Evolutionary conservation across 1,284 basidiomycete species (phyloP).

Genomic region (Trametes sp.): DNA sequence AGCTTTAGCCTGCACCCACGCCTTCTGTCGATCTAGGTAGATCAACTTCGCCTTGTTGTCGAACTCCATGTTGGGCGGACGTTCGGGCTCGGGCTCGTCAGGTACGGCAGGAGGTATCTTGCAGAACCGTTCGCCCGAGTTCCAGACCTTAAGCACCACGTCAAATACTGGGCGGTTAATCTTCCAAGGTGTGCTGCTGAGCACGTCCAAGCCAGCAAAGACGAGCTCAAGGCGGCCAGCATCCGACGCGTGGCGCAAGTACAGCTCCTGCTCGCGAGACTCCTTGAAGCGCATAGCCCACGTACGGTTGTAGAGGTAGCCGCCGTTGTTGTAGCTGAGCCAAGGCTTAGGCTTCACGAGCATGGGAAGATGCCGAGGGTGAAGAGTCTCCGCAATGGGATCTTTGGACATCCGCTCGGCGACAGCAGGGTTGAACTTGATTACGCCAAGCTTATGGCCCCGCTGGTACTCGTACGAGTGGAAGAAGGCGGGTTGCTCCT

Average conservation of each 20-base stretch:
- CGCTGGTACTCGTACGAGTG: conserved; percentile 95
- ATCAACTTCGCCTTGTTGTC: conserved; percentile 73
- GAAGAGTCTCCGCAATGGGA: conserved; percentile 77
- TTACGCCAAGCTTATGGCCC: conserved; percentile 91
- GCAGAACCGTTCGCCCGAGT: conserved; percentile 75
- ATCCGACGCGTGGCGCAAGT: conserved; percentile 81
- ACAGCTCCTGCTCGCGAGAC: conserved; percentile 84
- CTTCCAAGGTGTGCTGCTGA: conserved; percentile 92
- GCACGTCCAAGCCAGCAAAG: conserved; percentile 89
- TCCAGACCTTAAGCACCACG: conserved; percentile 84
- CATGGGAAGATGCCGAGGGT: conserved; percentile 97
- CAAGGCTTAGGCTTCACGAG: conserved; percentile 91
- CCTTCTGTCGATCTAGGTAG: conserved; percentile 69
- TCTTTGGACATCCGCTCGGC: conserved; percentile 84
- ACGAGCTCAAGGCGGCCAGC: conserved; percentile 86
- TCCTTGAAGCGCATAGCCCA: conserved; percentile 94
- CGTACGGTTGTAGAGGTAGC: conserved; percentile 51
- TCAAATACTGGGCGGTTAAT: conserved; percentile 85
- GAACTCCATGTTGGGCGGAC: conserved; percentile 66
- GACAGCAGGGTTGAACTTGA: conserved; percentile 87
- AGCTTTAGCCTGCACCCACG: conserved; percentile 68
- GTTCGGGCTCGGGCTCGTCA: conserved; percentile 69
- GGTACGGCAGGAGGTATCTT: conserved; percentile 79
- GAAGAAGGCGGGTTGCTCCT: conserved; percentile 91
- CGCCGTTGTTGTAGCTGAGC: conserved; percentile 82